Evolutionary conservation across 2,329 filamentous ascomycete genomes (phyloP), one percentile per base, ranked within the genome.

Genomic region (Fusarium equiseti): DNA sequence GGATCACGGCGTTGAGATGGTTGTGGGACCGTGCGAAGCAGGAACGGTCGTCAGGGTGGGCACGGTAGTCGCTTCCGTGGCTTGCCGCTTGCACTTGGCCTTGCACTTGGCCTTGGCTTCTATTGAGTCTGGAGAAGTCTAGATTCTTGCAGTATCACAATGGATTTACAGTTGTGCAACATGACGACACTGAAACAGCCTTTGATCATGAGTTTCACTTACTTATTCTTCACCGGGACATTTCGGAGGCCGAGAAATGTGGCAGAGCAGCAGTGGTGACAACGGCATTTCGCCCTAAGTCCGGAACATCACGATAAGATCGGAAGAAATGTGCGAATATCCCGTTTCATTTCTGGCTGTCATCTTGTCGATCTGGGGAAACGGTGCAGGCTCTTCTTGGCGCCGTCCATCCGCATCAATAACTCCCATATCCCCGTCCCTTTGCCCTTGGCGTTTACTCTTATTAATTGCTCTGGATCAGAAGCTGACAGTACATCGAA

Each of bases 1-100:
- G 45, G 15, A 44, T 29, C 63, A 59, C 66, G 62, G 52, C 54
- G 63, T 69, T 68, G 65, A 45, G 66, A 42, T 66, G 49, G 52
- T 22, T 48, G 58, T 55, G 48, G 69, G 65, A 44, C 59, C 69
- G 69, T 71, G 69, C 68, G 52, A 54, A 26, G 53, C 56, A 59
- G 52, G 64, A 66, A 71, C 68, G 53, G 68, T 59, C 59, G 68
- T 61, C 64, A 56, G 45, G 64, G 68, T 72, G 65, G 45, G 69
- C 60, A 72, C 49, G 69, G 65, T 53, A 22, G 61, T 51, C 31
- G 16, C n/a, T 64, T 46, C 63, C 67, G 63, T 71, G 53, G 59
- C 53, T 59, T 56, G 50, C 63, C 68, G 67, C 44, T 29, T 49
- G 6, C 26, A 32, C 27, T 32, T 48, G 44, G 44, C 44, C 29